These are phyloP conservation scores for Phylloporus rhodoxanthus DNA, from an alignment of 768 basidiomycete genomes.

Conservation along the genomic window DNA sequence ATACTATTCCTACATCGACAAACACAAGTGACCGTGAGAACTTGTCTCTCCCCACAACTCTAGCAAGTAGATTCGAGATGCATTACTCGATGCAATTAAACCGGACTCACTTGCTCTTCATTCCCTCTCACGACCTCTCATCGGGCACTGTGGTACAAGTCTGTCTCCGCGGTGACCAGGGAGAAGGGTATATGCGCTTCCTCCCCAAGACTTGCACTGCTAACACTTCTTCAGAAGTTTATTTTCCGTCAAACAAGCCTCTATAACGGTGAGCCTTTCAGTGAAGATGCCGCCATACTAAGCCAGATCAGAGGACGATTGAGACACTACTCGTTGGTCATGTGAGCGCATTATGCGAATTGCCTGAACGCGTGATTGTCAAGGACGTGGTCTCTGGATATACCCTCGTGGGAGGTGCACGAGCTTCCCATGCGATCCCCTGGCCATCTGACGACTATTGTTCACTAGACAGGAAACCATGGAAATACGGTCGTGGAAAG, in stretches of 20 bases:
- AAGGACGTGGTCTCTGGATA: slow-evolving; percentile 12
- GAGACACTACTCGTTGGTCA: slow-evolving; percentile 23
- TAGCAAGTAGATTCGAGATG: not conserved
- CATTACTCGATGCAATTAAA: slow-evolving; percentile 15
- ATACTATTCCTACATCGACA: too few species aligned
- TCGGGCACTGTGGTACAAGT: slow-evolving; percentile 24
- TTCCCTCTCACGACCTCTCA: slow-evolving; percentile 7
- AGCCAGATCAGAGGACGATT: slow-evolving; percentile 13
- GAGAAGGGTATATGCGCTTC: slow-evolving; percentile 18
- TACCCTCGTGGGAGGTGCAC: slow-evolving; percentile 18
- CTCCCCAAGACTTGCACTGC: not conserved
- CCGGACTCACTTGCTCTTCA: slow-evolving; percentile 23
- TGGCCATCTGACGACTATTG: slow-evolving; percentile 4
- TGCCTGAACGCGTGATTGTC: slow-evolving; percentile 16
- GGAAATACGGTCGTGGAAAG: slow-evolving; percentile 27
- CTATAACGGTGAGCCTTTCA: slow-evolving; percentile 18
- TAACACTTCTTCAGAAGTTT: slow-evolving; percentile 9
- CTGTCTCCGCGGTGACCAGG: slow-evolving; percentile 13
- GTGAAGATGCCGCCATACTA: not conserved
- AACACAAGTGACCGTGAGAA: not conserved
- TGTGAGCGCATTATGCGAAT: slow-evolving; percentile 4
- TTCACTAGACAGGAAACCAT: slow-evolving; percentile 20
- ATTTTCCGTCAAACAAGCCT: slow-evolving; percentile 8
- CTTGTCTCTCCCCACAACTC: not conserved
- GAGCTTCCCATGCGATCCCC: not conserved